phyloP scores from a whole-genome alignment of 306 rosid species.

The Acacia acuminata region DNA sequence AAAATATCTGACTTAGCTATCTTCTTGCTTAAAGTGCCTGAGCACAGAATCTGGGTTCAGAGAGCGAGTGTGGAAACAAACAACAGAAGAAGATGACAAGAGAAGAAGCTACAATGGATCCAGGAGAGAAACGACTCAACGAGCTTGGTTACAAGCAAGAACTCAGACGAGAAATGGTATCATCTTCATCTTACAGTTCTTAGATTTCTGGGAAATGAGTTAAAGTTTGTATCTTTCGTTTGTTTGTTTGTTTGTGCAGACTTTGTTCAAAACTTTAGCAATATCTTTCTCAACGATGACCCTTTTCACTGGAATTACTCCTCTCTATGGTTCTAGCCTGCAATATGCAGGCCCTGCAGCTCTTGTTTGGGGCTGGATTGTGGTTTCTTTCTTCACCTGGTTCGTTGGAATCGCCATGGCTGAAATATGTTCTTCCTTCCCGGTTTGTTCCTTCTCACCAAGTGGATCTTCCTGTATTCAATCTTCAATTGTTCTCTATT shows the following conservation, averaged over 20 bases:
- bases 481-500: background rate
- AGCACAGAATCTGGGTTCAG: conserved; percentile 21
- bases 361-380: conserved; percentile 93
- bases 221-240: background rate
- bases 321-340: conserved; percentile 82
- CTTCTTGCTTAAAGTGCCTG: background rate
- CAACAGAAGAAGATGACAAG: conserved; percentile 19
- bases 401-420: conserved; percentile 90
- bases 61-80: conserved; percentile 17
- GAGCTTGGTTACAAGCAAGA: conserved; percentile 93
- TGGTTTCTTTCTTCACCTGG: conserved; percentile 86
- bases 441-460: conserved; percentile 47
- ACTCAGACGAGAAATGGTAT: conserved; percentile 84
- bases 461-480: background rate
- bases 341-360: conserved; percentile 83
- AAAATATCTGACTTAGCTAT: background rate
- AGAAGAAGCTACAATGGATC: conserved; percentile 47
- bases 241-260: conserved; percentile 54
- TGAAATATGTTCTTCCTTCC: conserved; percentile 93
- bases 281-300: conserved; percentile 87
- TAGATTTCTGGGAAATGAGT: background rate
- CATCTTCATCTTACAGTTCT: background rate
- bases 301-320: conserved; percentile 95
- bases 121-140: conserved; percentile 77
- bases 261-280: conserved; percentile 87